These are phyloP conservation scores for Eucalyptus cloeziana DNA, from an alignment of 345 rosid genomes.

Conservation along the genomic window DNA sequence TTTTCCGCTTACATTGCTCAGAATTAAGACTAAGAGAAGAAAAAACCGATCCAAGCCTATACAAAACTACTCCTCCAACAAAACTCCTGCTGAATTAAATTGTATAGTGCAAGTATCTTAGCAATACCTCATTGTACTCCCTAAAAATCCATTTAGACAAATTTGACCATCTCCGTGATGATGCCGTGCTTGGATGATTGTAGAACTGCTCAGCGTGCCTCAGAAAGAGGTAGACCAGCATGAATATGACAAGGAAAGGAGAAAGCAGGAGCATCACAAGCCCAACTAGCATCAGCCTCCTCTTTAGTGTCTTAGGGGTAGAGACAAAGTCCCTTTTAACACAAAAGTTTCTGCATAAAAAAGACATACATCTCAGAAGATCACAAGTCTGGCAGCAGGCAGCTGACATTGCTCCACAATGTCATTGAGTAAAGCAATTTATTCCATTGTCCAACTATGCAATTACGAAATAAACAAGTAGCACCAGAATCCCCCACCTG, in stretches of 20 bases:
- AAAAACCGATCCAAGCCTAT: background rate
- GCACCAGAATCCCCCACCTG: background rate
- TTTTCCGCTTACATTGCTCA: background rate
- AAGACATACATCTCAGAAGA: background rate
- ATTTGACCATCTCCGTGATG: slow-evolving; percentile 97
- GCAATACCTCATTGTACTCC: slow-evolving; percentile 88
- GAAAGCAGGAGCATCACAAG: slow-evolving; percentile 79
- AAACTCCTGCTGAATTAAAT: background rate
- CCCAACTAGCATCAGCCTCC: slow-evolving; percentile 85
- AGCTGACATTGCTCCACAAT: background rate
- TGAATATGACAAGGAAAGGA: slow-evolving; percentile 94
- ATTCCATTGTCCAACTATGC: background rate
- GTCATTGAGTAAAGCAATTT: background rate
- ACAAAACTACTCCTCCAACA: background rate
- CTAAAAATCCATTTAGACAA: slow-evolving; percentile 92
- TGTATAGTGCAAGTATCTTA: background rate
- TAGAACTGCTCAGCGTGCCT: slow-evolving; percentile 98
- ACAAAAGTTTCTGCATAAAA: slow-evolving; percentile 69
- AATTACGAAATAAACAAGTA: background rate
- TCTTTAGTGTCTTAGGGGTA: slow-evolving; percentile 68
- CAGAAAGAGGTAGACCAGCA: slow-evolving; percentile 89
- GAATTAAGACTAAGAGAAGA: background rate
- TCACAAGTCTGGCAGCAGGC: background rate
- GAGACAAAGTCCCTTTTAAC: slow-evolving; percentile 80
- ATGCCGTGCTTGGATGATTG: slow-evolving; percentile 96